A percentile compares a stretch with the other conserved stretches of the same genome.
Conservation (phyloP, 2,329 filamentous ascomycete genomes). For the Colletotrichum sp. region DNA sequence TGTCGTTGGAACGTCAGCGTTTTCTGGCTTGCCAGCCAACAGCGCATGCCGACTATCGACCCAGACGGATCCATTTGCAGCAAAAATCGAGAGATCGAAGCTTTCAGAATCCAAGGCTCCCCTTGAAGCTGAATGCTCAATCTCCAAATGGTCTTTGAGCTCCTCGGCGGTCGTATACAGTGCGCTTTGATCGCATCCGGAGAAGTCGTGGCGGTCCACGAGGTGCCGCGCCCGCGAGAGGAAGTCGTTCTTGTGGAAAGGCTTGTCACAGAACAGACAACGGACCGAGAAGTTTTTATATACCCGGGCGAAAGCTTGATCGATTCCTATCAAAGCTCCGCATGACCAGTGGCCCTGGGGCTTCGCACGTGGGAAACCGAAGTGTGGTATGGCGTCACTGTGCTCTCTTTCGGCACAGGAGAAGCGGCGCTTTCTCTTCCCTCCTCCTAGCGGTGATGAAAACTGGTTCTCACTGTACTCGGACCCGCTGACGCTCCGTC, state of each 20-base stretch:
- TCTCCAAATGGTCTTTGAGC: neutral
- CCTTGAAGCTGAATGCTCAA: neutral
- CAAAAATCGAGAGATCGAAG: neutral
- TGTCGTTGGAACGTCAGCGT: neutral
- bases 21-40: neutral
- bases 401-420: neutral
- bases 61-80: rapidly evolving
- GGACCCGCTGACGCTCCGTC: neutral
- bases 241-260: neutral
- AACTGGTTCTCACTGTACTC: neutral
- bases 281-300: neutral
- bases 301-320: neutral
- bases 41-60: neutral
- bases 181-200: neutral
- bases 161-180: neutral
- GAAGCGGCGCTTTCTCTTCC: neutral
- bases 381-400: neutral
- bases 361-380: neutral
- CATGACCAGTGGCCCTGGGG: neutral
- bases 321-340: neutral
- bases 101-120: neutral
- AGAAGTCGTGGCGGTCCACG: neutral
- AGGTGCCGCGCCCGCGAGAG: neutral
- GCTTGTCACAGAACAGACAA: neutral
- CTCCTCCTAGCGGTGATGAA: neutral